These are phyloP conservation scores for Pleurotus tuoliensis DNA, from an alignment of 768 basidiomycete genomes.

Conservation along the genomic window DNA sequence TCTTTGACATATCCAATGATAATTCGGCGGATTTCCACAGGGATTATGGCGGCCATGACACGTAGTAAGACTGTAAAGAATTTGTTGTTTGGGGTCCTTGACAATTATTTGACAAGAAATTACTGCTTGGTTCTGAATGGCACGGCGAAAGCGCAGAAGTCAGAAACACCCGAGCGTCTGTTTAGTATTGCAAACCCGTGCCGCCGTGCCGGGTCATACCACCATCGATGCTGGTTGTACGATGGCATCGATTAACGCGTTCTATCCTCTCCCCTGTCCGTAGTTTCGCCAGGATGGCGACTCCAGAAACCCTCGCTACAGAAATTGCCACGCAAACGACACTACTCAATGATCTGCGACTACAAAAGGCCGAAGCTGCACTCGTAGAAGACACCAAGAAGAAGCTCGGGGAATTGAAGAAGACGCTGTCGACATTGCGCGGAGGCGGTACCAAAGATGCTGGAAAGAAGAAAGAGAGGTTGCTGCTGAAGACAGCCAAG, in stretches of 20 bases:
- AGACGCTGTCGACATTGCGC: slow-evolving; percentile 38
- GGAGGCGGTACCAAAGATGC: slow-evolving; percentile 37
- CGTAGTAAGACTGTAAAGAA: too few species aligned
- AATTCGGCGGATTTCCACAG: too few species aligned
- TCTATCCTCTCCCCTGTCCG: neutral
- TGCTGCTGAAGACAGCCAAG: slow-evolving; percentile 93
- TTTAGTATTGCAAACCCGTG: too few species aligned
- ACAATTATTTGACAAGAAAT: too few species aligned
- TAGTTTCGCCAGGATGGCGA: slow-evolving; percentile 3
- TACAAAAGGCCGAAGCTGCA: slow-evolving; percentile 46
- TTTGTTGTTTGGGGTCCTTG: too few species aligned
- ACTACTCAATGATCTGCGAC: slow-evolving; percentile 59
- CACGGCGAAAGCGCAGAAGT: too few species aligned
- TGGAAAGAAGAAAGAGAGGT: slow-evolving; percentile 60
- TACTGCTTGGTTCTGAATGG: too few species aligned
- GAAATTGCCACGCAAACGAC: slow-evolving; percentile 55
- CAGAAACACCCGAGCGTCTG: too few species aligned
- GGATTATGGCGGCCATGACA: too few species aligned
- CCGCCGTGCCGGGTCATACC: too few species aligned
- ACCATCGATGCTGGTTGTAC: neutral
- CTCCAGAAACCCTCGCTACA: slow-evolving; percentile 38
- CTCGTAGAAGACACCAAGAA: slow-evolving; percentile 61
- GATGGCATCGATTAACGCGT: neutral
- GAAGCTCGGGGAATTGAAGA: slow-evolving; percentile 68
- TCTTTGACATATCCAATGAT: too few species aligned